Conservation (phyloP, 371 early-diverging fungal species). For the Mucor circinelloides region DNA sequence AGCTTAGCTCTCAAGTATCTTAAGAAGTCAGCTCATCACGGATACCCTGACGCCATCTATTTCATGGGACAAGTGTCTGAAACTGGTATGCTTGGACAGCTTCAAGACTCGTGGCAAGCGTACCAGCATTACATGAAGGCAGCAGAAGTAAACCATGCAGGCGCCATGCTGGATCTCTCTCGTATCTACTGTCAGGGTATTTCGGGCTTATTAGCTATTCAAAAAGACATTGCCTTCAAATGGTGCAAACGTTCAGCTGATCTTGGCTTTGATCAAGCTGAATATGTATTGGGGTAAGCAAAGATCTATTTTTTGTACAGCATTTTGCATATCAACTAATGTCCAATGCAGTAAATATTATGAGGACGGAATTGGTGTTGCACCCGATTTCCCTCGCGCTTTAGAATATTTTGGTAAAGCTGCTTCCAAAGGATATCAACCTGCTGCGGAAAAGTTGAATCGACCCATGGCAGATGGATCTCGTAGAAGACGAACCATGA, state of each 20-base stretch:
- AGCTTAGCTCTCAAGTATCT: slow-evolving; percentile 29
- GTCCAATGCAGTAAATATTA: slow-evolving; percentile 38
- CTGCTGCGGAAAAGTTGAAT: slow-evolving; percentile 22
- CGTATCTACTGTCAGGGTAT: slow-evolving; percentile 36
- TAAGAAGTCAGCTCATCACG: slow-evolving; percentile 30
- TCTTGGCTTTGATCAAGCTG: slow-evolving; percentile 35
- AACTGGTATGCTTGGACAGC: slow-evolving; percentile 28
- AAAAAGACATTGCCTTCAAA: slow-evolving; percentile 32
- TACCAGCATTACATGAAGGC: slow-evolving; percentile 42
- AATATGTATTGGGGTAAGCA: slow-evolving; percentile 47
- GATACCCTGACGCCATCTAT: slow-evolving; percentile 29
- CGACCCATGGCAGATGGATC: slow-evolving; percentile 12
- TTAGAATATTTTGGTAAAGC: slow-evolving; percentile 31
- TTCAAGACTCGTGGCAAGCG: slow-evolving; percentile 20
- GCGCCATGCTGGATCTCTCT: slow-evolving; percentile 43
- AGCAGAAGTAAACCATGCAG: slow-evolving; percentile 36
- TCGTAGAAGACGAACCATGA: not conserved
- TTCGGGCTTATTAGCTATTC: slow-evolving; percentile 21
- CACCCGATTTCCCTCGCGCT: slow-evolving; percentile 24
- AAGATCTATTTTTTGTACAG: not conserved
- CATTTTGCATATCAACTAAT: slow-evolving; percentile 23
- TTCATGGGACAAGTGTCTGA: slow-evolving; percentile 28
- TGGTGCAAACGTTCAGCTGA: slow-evolving; percentile 48
- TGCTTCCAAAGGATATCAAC: slow-evolving; percentile 32
- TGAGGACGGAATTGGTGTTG: slow-evolving; percentile 31